Conservation (phyloP, 257 asterid species). For the Salvia splendens region DNA sequence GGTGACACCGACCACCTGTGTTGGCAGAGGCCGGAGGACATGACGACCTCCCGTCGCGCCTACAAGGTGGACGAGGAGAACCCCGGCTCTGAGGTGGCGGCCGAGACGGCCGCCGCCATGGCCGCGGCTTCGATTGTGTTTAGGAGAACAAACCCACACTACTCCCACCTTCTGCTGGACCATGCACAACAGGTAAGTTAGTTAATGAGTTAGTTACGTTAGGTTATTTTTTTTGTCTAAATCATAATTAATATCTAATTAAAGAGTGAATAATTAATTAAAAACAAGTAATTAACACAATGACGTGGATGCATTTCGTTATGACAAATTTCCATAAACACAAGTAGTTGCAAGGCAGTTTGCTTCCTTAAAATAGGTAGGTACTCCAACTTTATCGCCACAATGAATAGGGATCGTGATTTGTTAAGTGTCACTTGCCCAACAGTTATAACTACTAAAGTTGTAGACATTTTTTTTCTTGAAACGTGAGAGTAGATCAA, state of each 20-base stretch:
- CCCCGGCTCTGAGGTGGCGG: conserved; percentile 72
- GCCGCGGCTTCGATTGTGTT: conserved; percentile 68
- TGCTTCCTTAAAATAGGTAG: conserved; percentile 1
- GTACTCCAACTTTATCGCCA: conserved; percentile 19
- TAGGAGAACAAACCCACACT: conserved; percentile 63
- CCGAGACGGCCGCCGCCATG: conserved; percentile 74
- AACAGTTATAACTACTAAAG: conserved; percentile 13
- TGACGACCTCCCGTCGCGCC: conserved; percentile 76
- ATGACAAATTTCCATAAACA: conserved; percentile 7
- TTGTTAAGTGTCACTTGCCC: not conserved
- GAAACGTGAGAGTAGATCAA: not conserved
- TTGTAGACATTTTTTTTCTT: not conserved
- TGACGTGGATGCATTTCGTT: conserved; percentile 7
- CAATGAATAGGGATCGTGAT: not conserved
- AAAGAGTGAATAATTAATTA: not conserved
- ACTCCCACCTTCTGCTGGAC: conserved; percentile 63
- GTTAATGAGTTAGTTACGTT: conserved; percentile 46
- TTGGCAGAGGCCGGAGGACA: conserved; percentile 80
- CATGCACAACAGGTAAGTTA: conserved; percentile 65
- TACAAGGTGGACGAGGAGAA: conserved; percentile 55
- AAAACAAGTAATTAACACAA: not conserved
- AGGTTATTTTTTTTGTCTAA: not conserved
- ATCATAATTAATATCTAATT: no score
- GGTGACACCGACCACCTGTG: conserved; percentile 77
- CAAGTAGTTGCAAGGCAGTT: conserved; percentile 25